These are phyloP conservation scores for Scedosporium dehoogii DNA, from an alignment of 2,329 filamentous ascomycete genomes.

Conservation along the genomic window DNA sequence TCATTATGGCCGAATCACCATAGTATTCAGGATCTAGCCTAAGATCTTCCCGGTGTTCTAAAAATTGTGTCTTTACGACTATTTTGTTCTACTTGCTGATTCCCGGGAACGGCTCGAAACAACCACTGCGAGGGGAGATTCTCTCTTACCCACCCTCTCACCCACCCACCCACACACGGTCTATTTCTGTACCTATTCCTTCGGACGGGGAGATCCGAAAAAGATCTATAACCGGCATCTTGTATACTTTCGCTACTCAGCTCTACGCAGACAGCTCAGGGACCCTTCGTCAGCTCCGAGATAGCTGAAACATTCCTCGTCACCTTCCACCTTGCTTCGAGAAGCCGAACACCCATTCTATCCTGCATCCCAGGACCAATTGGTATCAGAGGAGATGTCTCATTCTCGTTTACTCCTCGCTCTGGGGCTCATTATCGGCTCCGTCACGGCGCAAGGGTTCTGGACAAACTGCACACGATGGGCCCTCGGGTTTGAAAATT, in stretches of 20 bases:
- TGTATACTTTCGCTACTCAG: background rate
- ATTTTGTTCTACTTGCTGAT: background rate
- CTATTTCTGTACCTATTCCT: background rate
- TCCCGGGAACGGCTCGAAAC: background rate
- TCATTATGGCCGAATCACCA: background rate
- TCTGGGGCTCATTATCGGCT: background rate
- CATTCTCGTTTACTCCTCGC: background rate
- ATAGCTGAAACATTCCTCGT: background rate
- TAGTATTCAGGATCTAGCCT: background rate
- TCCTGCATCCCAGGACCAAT: background rate
- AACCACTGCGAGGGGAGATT: background rate
- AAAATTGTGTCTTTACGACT: background rate
- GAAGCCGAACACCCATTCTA: background rate
- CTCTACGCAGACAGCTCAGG: background rate
- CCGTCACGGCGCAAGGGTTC: background rate
- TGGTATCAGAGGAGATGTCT: background rate
- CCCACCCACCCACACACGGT: background rate
- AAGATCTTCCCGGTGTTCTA: background rate
- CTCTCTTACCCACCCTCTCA: background rate
- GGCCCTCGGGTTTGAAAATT: conserved; percentile 2
- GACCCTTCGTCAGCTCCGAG: background rate
- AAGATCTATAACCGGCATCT: background rate
- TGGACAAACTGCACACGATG: background rate
- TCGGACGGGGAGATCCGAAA: conserved; percentile 3
- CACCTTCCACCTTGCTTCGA: background rate